phyloP scores from a whole-genome alignment of 345 rosid species.

The Excoecaria cochinchinensis region DNA sequence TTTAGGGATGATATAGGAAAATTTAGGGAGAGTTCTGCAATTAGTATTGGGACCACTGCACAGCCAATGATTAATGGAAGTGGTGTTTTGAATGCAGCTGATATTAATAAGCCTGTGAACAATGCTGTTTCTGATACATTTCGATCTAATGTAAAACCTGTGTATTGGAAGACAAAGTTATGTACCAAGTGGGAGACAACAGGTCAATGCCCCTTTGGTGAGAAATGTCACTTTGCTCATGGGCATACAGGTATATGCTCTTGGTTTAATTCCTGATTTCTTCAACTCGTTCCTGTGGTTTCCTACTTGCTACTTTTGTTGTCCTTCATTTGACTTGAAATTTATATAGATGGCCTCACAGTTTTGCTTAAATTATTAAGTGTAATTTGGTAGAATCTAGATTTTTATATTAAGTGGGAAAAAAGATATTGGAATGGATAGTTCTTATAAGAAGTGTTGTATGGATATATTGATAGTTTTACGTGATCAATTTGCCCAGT shows the following conservation, averaged over 20 bases:
- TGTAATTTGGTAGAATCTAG: neutral
- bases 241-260: slow-evolving; percentile 68
- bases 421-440: neutral
- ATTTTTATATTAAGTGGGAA: neutral
- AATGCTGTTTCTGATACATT: slow-evolving; percentile 28
- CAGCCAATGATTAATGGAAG: slow-evolving; percentile 35
- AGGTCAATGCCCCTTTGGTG: slow-evolving; percentile 86
- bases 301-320: neutral
- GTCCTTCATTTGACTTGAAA: neutral
- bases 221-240: slow-evolving; percentile 94
- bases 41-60: slow-evolving; percentile 59
- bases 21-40: slow-evolving; percentile 75
- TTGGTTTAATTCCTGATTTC: slow-evolving; percentile 2
- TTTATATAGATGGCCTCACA: neutral
- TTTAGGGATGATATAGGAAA: slow-evolving; percentile 70
- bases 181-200: slow-evolving; percentile 75
- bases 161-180: slow-evolving; percentile 86
- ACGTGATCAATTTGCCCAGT: too few relatives aligned
- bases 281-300: neutral
- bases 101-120: slow-evolving; percentile 43
- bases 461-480: too few relatives aligned
- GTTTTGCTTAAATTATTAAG: neutral
- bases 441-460: neutral
- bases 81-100: slow-evolving; percentile 38
- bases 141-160: slow-evolving; percentile 48